Conservation (phyloP, 345 rosid species). For the Brassica cretica region DNA sequence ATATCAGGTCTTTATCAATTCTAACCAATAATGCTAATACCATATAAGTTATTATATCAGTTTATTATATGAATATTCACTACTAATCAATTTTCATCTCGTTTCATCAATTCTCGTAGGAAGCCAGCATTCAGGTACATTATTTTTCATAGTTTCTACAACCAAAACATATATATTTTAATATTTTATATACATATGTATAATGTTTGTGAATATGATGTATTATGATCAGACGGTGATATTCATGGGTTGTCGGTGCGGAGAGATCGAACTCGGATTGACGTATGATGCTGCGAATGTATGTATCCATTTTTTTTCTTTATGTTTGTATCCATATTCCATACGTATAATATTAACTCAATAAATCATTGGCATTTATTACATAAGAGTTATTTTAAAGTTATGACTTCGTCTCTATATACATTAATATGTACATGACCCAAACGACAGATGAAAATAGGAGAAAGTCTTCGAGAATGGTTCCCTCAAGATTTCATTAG, state of each 20-base stretch:
- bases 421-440: conserved; percentile 6
- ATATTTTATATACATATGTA: background rate
- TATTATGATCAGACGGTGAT: conserved; percentile 54
- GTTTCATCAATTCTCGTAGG: conserved; percentile 47
- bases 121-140: conserved; percentile 78
- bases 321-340: background rate
- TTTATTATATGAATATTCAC: background rate
- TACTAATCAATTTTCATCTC: background rate
- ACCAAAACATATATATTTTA: background rate
- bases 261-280: conserved; percentile 86
- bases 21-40: background rate
- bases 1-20: conserved; percentile 53
- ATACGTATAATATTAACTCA: too few relatives aligned
- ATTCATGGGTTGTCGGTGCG: conserved; percentile 79
- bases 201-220: background rate
- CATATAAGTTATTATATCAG: background rate
- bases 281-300: conserved; percentile 49
- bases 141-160: background rate
- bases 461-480: conserved; percentile 53
- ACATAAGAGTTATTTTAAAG: background rate
- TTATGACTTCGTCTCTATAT: background rate
- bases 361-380: background rate
- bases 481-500: conserved; percentile 56
- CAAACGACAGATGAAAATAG: conserved; percentile 51
- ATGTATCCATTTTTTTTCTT: conserved; percentile 12